Percentiles rank a stretch among this genome's conserved stretches.
These are phyloP conservation scores for Hypsizygus ulmarius DNA, from an alignment of 1,284 basidiomycete genomes.

Conservation along the genomic window DNA sequence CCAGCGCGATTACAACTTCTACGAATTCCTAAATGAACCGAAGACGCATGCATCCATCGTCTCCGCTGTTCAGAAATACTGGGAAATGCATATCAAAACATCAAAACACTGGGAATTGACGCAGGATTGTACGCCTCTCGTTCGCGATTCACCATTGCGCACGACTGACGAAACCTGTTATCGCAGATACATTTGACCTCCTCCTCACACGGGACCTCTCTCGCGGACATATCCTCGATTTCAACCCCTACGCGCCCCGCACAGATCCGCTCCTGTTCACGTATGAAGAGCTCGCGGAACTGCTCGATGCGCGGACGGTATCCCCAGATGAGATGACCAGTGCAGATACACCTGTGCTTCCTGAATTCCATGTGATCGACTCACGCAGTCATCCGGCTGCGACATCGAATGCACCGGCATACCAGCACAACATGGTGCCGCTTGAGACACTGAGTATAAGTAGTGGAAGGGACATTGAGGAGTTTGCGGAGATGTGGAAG, in stretches of 20 bases:
- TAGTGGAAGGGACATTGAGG: constrained; percentile 66
- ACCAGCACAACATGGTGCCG: constrained; percentile 92
- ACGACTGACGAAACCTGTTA: neutral
- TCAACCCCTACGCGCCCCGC: constrained; percentile 83
- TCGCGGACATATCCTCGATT: constrained; percentile 81
- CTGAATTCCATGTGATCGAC: constrained; percentile 70
- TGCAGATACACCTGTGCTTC: constrained; percentile 22
- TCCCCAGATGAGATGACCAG: neutral
- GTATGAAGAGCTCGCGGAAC: constrained; percentile 70
- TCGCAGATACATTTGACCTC: constrained; percentile 80
- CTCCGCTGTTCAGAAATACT: constrained; percentile 58
- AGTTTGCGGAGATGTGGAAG: constrained; percentile 71
- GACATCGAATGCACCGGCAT: constrained; percentile 62
- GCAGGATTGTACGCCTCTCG: constrained; percentile 59
- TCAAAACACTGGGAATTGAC: constrained; percentile 51
- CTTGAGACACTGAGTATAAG: constrained; percentile 82
- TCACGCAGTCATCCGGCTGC: constrained; percentile 68
- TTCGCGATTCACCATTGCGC: neutral
- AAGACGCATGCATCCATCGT: constrained; percentile 55
- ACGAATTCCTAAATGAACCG: constrained; percentile 78
- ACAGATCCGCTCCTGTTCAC: constrained; percentile 88
- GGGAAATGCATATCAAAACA: constrained; percentile 61
- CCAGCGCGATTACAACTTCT: constrained; percentile 90
- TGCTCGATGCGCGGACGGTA: constrained; percentile 27
- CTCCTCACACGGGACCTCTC: constrained; percentile 80